Evolutionary conservation across 805 yeast genomes (phyloP).

Genomic region (Yarrowia yakushimensis): DNA sequence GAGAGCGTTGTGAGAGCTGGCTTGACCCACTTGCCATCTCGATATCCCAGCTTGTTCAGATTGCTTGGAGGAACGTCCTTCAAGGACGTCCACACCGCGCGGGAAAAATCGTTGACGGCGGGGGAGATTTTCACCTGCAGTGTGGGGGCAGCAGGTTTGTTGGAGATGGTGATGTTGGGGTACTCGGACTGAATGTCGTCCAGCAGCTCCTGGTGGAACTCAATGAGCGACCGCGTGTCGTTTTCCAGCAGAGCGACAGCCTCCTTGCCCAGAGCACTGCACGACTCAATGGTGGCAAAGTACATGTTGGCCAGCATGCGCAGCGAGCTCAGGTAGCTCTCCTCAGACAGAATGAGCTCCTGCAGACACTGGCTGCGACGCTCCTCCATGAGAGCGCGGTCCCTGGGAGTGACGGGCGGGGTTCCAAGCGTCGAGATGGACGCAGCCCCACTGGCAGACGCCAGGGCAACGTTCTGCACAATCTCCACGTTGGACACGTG

Average conservation of each 20-base stretch:
- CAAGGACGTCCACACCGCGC: conserved; percentile 12
- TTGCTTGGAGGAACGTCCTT: conserved; percentile 7
- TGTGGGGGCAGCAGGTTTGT: conserved; percentile 3
- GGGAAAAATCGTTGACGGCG: background rate
- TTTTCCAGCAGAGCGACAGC: conserved; percentile 1
- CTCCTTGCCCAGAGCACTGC: background rate
- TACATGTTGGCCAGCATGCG: conserved; percentile 20
- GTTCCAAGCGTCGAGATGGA: background rate
- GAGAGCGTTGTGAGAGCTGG: conserved; percentile 9
- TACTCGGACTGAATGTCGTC: conserved; percentile 12
- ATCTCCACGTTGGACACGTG: conserved; percentile 2
- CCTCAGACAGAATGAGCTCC: conserved; percentile 19
- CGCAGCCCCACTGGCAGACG: conserved; percentile 1
- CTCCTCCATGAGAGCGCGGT: conserved; percentile 17
- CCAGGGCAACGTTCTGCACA: conserved; percentile 6
- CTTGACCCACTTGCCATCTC: conserved; percentile 5
- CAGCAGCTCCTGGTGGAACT: conserved; percentile 18
- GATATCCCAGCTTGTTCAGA: background rate
- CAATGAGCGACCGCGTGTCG: conserved; percentile 12
- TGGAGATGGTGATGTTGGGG: conserved; percentile 10
- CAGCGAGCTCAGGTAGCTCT: conserved; percentile 1
- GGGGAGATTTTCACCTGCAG: background rate
- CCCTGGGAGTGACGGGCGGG: background rate
- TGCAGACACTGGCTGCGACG: conserved; percentile 11
- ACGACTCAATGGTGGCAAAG: conserved; percentile 19